Base-by-base conservation (phyloP, 257 asterid species). In the Petunia secreta region DNA sequence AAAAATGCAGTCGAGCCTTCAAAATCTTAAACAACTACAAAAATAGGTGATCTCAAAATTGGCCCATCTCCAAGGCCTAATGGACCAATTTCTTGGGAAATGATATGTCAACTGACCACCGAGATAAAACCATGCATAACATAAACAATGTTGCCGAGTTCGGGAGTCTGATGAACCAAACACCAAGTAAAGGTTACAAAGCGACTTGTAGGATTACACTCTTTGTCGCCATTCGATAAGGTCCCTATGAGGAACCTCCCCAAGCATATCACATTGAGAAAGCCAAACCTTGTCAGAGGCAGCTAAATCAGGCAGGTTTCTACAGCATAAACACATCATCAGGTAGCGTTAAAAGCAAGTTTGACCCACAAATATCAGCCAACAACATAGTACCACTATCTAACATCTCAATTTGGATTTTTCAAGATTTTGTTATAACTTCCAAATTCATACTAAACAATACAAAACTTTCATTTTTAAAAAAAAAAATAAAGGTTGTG, bases 151-250 rank as follows among this genome's bases (percentile, higher is more conserved):
- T 93, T 91, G 13, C 97, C 97, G 41, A 91, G 96, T 87, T 93
- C 98, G 0, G 98, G 98, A 75, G 91, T 93, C 80, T 92, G 98
- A 87, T 91, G 97, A 84, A 91, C 98, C 98, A 93, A 84, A 92
- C 88, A 58, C 98, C 98, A 71, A 91, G 85, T 85, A 93, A 83
- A 3, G 98, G 95, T 66, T 69, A 84, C 91, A 93, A 10, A 93
- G 66, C 34, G 90, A 91, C 88, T 85, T 91, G 82, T 89, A 93
- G 60, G 98, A 91, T 15, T 87, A 84, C 48, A 93, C 92, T 4
- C 97, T 94, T 78, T 88, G 89, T 87, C 97, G 82, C 97, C 98
- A 93, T 74, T 91, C 92, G 66, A 84, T 71, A 25, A 93, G 90
- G 67, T 87, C 87, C 77, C 8, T 74, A 83, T 77, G 68, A 6